These are phyloP conservation scores for Alternaria consortialis DNA, from an alignment of 2,329 filamentous ascomycete genomes.

Conservation along the genomic window DNA sequence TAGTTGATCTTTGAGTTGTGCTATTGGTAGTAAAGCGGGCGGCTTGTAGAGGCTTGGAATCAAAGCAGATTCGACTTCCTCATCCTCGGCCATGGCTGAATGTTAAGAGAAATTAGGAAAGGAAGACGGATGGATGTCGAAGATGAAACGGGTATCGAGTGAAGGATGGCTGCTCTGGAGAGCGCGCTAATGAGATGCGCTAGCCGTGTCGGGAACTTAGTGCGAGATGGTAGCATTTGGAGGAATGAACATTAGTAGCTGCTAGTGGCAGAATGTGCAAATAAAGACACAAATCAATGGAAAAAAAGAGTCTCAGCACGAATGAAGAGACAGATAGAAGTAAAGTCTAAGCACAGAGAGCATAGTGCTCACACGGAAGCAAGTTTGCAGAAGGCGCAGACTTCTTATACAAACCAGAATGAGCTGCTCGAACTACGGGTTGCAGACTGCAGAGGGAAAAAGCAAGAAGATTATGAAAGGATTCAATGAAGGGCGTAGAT, in stretches of 20 bases:
- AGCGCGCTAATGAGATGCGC: not conserved
- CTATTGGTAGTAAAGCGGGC: conserved; percentile 82
- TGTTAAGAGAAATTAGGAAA: not conserved
- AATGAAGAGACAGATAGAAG: too few relatives aligned
- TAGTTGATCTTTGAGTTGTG: conserved; percentile 79
- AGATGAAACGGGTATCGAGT: not conserved
- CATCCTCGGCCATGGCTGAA: conserved; percentile 42
- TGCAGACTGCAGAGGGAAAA: too few relatives aligned
- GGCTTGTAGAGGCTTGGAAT: conserved; percentile 90
- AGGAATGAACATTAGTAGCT: too few relatives aligned
- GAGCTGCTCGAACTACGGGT: too few relatives aligned
- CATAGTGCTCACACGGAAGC: too few relatives aligned
- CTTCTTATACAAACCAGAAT: too few relatives aligned
- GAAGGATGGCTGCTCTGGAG: not conserved
- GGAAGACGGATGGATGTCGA: not conserved
- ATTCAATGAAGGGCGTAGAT: not conserved
- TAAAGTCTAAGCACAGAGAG: too few relatives aligned
- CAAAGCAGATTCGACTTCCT: conserved; percentile 57
- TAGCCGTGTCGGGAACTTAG: not conserved
- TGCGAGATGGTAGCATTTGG: not conserved
- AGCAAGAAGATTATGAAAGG: too few relatives aligned
- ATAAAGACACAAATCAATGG: too few relatives aligned
- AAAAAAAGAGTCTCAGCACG: too few relatives aligned
- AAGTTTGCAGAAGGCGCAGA: too few relatives aligned
- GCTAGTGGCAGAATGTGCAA: too few relatives aligned